These are phyloP conservation scores for Metarhizium guizhouense DNA, from an alignment of 2,329 filamentous ascomycete species.

Conservation along the genomic window DNA sequence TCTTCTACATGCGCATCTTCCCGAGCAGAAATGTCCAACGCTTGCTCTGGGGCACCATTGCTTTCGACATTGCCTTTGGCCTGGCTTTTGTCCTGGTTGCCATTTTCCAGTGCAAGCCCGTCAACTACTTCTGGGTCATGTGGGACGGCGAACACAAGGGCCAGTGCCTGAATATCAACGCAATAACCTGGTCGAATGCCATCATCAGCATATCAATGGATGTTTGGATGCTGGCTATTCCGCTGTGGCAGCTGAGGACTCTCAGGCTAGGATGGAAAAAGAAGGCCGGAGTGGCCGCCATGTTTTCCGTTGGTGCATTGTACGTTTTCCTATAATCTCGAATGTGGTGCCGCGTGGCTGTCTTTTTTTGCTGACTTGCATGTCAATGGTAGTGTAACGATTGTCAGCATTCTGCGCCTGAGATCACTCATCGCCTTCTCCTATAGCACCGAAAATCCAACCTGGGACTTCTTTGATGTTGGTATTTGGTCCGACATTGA, in stretches of 20 bases:
- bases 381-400: constrained; percentile 10
- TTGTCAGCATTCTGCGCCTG: constrained; percentile 14
- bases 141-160: constrained; percentile 29
- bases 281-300: constrained; percentile 27
- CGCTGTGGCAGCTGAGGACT: constrained; percentile 23
- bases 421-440: constrained; percentile 11
- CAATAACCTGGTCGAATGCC: constrained; percentile 28
- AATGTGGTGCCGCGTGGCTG: not conserved
- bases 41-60: constrained; percentile 20
- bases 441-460: constrained; percentile 11
- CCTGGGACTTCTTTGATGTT: constrained; percentile 13
- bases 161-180: constrained; percentile 26
- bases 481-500: constrained; percentile 17
- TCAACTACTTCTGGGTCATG: constrained; percentile 27
- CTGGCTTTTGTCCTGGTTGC: constrained; percentile 19
- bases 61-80: constrained; percentile 18
- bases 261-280: constrained; percentile 23
- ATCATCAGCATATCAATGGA: constrained; percentile 30
- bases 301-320: constrained; percentile 30
- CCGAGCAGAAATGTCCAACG: constrained; percentile 17
- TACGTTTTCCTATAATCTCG: constrained; percentile 8
- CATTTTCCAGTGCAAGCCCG: constrained; percentile 28
- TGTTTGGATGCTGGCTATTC: constrained; percentile 27
- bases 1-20: constrained; percentile 31
- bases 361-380: not conserved